Percentiles rank a stretch among this genome's conserved stretches.
phyloP scores from a whole-genome alignment of 371 early-diverging fungal species.

The Zopfochytrium polystomum region DNA sequence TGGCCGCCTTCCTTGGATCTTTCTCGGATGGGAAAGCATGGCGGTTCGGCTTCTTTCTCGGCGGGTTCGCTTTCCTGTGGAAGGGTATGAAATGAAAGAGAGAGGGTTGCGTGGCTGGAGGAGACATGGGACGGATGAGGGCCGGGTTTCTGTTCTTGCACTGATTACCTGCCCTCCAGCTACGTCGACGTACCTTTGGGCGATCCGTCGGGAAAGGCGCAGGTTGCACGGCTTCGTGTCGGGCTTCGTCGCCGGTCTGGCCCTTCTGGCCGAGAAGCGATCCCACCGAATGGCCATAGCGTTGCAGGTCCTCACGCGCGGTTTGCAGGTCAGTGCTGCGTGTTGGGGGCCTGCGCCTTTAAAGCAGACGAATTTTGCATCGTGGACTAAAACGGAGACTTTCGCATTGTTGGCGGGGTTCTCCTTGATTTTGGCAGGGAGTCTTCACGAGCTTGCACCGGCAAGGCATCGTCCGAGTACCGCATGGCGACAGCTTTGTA shows the following conservation, averaged over 20 bases:
- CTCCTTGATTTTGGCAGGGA: too few relatives aligned
- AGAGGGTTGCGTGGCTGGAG: background rate
- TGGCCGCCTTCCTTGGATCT: slow-evolving; percentile 1
- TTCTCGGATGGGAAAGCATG: slow-evolving; percentile 10
- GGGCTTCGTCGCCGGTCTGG: slow-evolving; percentile 19
- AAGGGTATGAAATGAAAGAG: slow-evolving; percentile 20
- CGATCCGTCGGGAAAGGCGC: too few relatives aligned
- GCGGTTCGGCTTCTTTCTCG: slow-evolving; percentile 18
- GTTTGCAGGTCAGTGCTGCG: slow-evolving; percentile 13
- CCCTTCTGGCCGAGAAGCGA: slow-evolving; percentile 43
- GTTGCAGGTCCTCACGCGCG: slow-evolving; percentile 61
- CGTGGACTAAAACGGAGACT: too few relatives aligned
- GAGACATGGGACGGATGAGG: slow-evolving; percentile 21
- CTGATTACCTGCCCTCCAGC: too few relatives aligned
- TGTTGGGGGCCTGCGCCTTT: background rate
- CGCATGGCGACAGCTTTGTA: too few relatives aligned
- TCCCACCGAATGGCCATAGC: slow-evolving; percentile 63
- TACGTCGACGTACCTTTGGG: too few relatives aligned
- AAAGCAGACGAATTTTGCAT: background rate
- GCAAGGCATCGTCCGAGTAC: too few relatives aligned
- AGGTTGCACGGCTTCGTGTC: slow-evolving; percentile 22
- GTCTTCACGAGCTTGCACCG: too few relatives aligned
- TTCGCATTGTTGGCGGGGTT: too few relatives aligned
- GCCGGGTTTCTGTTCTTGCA: too few relatives aligned
- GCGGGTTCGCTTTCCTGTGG: slow-evolving; percentile 19